These are phyloP conservation scores for Gaeumannomyces tritici DNA, from an alignment of 2,329 filamentous ascomycete species.

Conservation along the genomic window DNA sequence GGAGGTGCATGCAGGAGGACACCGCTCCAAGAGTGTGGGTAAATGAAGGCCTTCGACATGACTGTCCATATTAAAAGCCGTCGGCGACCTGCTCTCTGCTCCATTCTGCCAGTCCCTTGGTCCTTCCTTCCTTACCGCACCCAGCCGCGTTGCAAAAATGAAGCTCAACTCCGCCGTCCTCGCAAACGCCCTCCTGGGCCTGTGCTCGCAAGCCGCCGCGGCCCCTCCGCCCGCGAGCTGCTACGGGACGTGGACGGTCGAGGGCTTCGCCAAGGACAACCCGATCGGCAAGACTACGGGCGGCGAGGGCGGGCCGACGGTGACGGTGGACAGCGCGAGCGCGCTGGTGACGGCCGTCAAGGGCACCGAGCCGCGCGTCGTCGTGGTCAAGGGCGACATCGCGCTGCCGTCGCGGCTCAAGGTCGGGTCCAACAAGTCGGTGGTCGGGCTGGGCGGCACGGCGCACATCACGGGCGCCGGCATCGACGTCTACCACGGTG, in stretches of 20 bases:
- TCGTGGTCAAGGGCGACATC: constrained; percentile 32
- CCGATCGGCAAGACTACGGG: constrained; percentile 27
- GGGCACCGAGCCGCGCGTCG: constrained; percentile 28
- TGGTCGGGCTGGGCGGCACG: constrained; percentile 21
- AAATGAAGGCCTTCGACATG: neutral
- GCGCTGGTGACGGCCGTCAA: constrained; percentile 33
- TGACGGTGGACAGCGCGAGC: constrained; percentile 30
- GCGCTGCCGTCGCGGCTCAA: constrained; percentile 26
- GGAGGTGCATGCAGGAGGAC: neutral
- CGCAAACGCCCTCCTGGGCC: neutral
- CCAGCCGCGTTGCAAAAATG: neutral
- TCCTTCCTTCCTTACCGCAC: too few relatives aligned
- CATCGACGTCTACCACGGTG: constrained; percentile 18
- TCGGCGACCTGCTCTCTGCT: too few relatives aligned
- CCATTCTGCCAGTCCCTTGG: neutral
- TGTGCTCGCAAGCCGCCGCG: neutral
- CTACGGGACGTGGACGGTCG: constrained; percentile 9
- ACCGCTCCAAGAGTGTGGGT: neutral
- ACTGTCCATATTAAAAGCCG: neutral
- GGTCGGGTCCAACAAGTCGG: constrained; percentile 32
- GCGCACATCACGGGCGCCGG: constrained; percentile 22
- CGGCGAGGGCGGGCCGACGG: constrained; percentile 34
- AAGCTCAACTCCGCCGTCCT: neutral
- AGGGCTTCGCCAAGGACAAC: constrained; percentile 21
- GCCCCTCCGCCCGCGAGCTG: neutral